Base-by-base conservation (phyloP, 441 rosid species). In the Manihot esculenta region DNA sequence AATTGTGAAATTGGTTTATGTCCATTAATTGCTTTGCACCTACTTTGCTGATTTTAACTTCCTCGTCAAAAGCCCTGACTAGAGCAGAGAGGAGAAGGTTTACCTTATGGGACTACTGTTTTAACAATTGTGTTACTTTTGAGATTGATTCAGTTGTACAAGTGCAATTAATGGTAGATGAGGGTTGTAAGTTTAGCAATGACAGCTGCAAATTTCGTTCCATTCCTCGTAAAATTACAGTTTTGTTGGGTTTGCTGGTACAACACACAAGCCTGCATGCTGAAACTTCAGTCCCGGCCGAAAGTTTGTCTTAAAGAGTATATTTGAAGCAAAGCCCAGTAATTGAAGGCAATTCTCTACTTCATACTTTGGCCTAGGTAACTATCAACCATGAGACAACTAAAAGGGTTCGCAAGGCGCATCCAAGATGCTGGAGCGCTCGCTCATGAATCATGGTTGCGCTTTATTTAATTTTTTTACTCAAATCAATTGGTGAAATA, bases 281-380 rank as follows among this genome's bases (percentile, higher is more conserved):
- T 56, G 45, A 20, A 26, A 21, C 66, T 23, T 42, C n/a, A 44
- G 8, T 62, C 66, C 30, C 8, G 53, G 71, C 62, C 41, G 23
- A 68, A 68, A 42, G 26, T 14, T 54, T 33, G 35, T 50, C 21
- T 50, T 18, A 50, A 18, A 18, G 11, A 20, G 61, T 51, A n/a
- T 7, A 21, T 23, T 24, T 7, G 20, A 41, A 56, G 27, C 38
- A 68, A 56, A 35, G 48, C 13, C 15, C 62, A 1, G 68, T 10
- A 4, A 6, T 35, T 18, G 42, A 48, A 26, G 44, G 35, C 18
- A n/a, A 3, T 45, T 49, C 41, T 24, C 14, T 35, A 17, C 17
- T 66, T 24, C 27, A 10, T 65, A 30, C 47, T 49, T 21, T 12
- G 30, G 56, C 59, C 44, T 8, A 18, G 38, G 69, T 33, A 30